Conservation (phyloP, 83 land plant genomes). For the Thuja plicata region DNA sequence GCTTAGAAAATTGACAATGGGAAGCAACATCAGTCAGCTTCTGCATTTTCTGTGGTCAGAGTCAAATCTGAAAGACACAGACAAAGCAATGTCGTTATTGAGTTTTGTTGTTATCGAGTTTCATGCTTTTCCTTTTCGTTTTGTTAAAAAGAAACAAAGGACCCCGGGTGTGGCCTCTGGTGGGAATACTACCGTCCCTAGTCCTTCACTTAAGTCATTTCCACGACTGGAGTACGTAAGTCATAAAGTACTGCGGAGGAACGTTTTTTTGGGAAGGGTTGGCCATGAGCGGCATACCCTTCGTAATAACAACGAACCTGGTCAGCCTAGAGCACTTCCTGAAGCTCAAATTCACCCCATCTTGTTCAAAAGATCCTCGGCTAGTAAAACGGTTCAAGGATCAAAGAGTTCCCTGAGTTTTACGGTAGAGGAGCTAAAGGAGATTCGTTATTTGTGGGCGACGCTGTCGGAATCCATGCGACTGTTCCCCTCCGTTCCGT, state of each 20-base stretch:
- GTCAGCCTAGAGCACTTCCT: constrained; percentile 3
- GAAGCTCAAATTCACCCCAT: background rate
- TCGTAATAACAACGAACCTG: constrained; percentile 6
- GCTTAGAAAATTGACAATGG: background rate
- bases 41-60: background rate
- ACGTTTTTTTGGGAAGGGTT: background rate
- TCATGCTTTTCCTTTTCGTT: background rate
- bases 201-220: constrained; percentile 18
- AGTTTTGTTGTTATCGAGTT: background rate
- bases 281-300: background rate
- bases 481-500: constrained; percentile 66
- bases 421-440: too few species aligned
- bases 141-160: background rate
- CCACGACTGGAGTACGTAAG: background rate
- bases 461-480: constrained; percentile 5
- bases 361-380: too few species aligned
- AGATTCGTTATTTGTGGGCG: too few species aligned
- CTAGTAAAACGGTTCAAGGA: too few species aligned
- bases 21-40: background rate
- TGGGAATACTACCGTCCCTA: constrained; percentile 41
- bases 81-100: background rate
- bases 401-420: too few species aligned
- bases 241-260: background rate
- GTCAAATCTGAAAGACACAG: background rate
- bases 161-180: constrained; percentile 16